Evolutionary conservation across 1,139 yeast species (phyloP), one percentile per base, ranked within the genome.

Genomic region (Saccharomyces hybrid): DNA sequence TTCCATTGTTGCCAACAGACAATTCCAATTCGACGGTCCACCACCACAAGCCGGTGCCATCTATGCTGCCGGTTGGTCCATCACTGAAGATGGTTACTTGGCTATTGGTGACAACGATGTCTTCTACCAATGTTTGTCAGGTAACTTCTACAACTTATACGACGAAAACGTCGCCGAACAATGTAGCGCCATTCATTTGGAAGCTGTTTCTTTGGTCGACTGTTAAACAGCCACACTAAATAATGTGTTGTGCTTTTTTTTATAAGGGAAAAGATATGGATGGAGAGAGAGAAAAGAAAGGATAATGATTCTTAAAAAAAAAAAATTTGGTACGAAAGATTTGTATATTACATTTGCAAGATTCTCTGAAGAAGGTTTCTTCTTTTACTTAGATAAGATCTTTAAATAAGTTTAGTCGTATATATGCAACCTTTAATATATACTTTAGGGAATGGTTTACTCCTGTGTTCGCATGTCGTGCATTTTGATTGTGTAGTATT

Each of bases 1-100:
- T 68, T 80, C 91, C 55, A 86, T 86, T 73, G 95, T 86, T 63
- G 84, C 91, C 60, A 86, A 86, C 85, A 81, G 86, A 77, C 95
- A 86, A 77, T 86, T 86, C 86, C 95, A 86, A 77, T 86, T 86
- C 67, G 95, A 86, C 69, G 93, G 93, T 72, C 95, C 93, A 65
- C 89, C 91, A 74, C 91, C 93, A 67, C 95, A 86, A 79, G 91
- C 93, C 57, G 95, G 93, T 73, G 78, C 90, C 64, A 83, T 86
- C 73, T 86, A 83, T 74, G 93, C 93, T 69, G 88, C 83, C 58
- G 95, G 95, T 64, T 87, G 95, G 95, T 77, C 86, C 53, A 73
- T 84, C 64, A 78, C 84, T 57, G 63, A 70, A 55, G 86, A 81
- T 52, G 89, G 89, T 65, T 69, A 75, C 77, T 81, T 87, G 70